These are phyloP conservation scores for Colletotrichum liriopes DNA, from an alignment of 2,329 filamentous ascomycete species.

Conservation along the genomic window DNA sequence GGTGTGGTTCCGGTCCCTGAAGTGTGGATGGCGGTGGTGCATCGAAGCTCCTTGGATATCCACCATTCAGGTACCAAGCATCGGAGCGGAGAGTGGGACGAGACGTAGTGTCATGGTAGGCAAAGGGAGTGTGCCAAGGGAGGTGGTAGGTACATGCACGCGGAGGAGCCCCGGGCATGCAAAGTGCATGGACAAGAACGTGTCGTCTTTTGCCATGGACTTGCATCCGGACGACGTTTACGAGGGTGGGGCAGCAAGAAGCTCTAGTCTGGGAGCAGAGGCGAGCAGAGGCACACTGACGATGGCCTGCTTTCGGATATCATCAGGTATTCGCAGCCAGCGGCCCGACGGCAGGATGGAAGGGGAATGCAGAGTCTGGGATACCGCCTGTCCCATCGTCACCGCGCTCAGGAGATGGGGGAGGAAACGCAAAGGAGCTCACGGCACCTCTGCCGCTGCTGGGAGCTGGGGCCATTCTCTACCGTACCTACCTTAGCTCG, in stretches of 20 bases:
- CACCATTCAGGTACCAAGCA: constrained; percentile 39
- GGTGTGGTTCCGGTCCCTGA: constrained; percentile 17
- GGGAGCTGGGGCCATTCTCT: constrained; percentile 3
- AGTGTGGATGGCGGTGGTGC: constrained; percentile 20
- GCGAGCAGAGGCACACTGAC: neutral
- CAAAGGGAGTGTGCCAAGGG: too few relatives aligned
- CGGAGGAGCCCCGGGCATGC: constrained; percentile 8
- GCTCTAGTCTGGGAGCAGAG: neutral
- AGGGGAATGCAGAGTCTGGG: neutral
- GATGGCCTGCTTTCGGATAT: neutral
- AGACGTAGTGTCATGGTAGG: neutral
- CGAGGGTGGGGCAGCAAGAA: constrained; percentile 20
- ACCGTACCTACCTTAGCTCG: neutral
- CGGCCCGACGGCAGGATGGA: neutral
- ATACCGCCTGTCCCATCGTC: neutral
- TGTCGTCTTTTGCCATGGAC: neutral
- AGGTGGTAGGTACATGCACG: constrained; percentile 1
- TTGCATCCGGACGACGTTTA: constrained; percentile 38
- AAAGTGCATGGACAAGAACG: constrained; percentile 13
- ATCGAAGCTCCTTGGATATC: constrained; percentile 22
- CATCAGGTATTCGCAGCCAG: neutral
- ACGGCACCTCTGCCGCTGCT: neutral
- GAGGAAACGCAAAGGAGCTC: neutral
- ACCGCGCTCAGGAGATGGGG: neutral
- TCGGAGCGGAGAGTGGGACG: neutral